These are phyloP conservation scores for Favolaschia claudopus DNA, from an alignment of 768 basidiomycete species.

Conservation along the genomic window DNA sequence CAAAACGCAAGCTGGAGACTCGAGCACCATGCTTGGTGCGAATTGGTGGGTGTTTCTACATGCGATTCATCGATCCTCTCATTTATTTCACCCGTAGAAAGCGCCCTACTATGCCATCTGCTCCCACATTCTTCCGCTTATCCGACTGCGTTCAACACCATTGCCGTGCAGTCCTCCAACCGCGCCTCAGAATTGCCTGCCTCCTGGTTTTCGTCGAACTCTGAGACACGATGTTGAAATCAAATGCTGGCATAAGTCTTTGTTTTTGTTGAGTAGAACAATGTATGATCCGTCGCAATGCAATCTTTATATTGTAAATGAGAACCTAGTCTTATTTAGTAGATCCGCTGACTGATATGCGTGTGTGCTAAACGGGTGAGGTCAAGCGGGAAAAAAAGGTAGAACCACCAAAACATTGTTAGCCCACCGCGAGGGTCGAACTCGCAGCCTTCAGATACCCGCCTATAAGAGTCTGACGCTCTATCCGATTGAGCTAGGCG, in stretches of 20 bases:
- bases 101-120: conserved; percentile 52
- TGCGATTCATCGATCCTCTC: neutral
- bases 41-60: conserved; percentile 51
- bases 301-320: too few species aligned
- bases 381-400: neutral
- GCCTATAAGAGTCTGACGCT: conserved; percentile 60
- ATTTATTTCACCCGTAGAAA: neutral
- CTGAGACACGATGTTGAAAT: too few species aligned
- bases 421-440: conserved; percentile 89
- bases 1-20: conserved; percentile 55
- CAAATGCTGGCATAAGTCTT: too few species aligned
- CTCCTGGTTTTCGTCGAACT: conserved; percentile 13
- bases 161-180: conserved; percentile 60
- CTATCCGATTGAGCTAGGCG: conserved; percentile 74
- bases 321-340: neutral
- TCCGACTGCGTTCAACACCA: conserved; percentile 75
- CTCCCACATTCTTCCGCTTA: conserved; percentile 58
- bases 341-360: too few species aligned
- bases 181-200: neutral
- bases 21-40: conserved; percentile 60
- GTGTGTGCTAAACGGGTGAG: neutral
- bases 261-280: too few species aligned
- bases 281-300: too few species aligned
- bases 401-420: too few species aligned
- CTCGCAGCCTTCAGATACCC: conserved; percentile 82